Evolutionary conservation across 2,329 filamentous ascomycete genomes (phyloP).

Genomic region (Rutstroemia sydowiana): DNA sequence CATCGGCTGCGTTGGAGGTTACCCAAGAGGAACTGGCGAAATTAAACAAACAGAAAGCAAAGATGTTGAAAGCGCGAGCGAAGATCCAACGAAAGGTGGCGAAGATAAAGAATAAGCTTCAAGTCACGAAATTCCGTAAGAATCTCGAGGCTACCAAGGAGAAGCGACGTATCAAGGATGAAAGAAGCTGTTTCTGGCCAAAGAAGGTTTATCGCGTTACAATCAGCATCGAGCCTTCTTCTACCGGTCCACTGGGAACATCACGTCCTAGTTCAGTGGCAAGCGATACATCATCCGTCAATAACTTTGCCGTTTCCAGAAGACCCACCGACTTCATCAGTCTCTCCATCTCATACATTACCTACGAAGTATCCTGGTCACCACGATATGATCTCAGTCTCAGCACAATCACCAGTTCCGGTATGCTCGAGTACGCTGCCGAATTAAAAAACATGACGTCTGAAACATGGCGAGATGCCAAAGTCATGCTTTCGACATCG

Average conservation of each 20-base stretch:
- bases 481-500: slow-evolving; percentile 40
- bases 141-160: slow-evolving; percentile 36
- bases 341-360: slow-evolving; percentile 28
- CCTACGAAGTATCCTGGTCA: slow-evolving; percentile 36
- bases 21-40: slow-evolving; percentile 30
- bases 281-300: slow-evolving; percentile 19
- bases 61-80: slow-evolving; percentile 20
- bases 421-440: slow-evolving; percentile 41
- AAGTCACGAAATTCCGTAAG: slow-evolving; percentile 32
- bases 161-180: slow-evolving; percentile 36
- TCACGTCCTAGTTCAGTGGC: slow-evolving; percentile 42
- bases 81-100: slow-evolving; percentile 31
- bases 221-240: slow-evolving; percentile 43
- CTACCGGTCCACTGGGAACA: slow-evolving; percentile 34
- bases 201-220: slow-evolving; percentile 41
- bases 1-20: slow-evolving; percentile 28
- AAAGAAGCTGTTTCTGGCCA: slow-evolving; percentile 43
- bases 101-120: slow-evolving; percentile 33
- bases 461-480: slow-evolving; percentile 41
- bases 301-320: slow-evolving; percentile 20
- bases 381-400: slow-evolving; percentile 44
- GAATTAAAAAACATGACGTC: slow-evolving; percentile 44
- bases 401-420: slow-evolving; percentile 28
- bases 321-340: slow-evolving; percentile 20
- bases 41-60: slow-evolving; percentile 30